Evolutionary conservation across 2,329 filamentous ascomycete species (phyloP), one percentile per base, ranked within the genome.

Genomic region (Epichloe glyceriae): DNA sequence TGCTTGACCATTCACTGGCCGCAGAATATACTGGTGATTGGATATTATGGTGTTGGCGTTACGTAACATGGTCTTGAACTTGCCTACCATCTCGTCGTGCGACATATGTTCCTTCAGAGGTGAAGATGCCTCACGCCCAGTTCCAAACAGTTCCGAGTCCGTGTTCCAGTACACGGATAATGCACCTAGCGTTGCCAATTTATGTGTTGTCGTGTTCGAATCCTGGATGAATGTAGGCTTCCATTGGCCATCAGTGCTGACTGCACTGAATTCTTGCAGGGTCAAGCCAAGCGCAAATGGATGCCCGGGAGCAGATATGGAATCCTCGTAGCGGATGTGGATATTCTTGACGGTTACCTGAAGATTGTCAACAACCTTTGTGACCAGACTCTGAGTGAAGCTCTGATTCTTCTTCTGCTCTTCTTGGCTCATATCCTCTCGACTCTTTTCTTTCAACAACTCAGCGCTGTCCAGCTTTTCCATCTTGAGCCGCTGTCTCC

Each of bases 321-420:
- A 90, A 69, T 99, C 93, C 69, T 99, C 93, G 68, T 98, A 99
- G 60, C 93, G 87, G 56, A 98, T 80, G 66, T 99, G 93, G 53
- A 99, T 95, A 65, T 97, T 98, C 74, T 95, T 97, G 67, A 99
- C 83, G 22, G 86, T 93, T 60, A 98, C 88, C 67, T 99, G 93
- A 40, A 99, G 75, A 62, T 99, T 99, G 74, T 98, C 93, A 63
- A 97, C 88, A 62, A 99, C 95, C 60, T 95, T 95, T 38, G 91
- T 95, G 46, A 91, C 83, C 58, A 99, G 70, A 65, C 90, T 97
- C 60, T 95, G 85, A 4, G 90, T 96, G 63, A 99, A 98, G 67
- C 88, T 96, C 73, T 98, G 91, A 65, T 87, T 96, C 71, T 95
- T 95, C 68, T 95, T 86, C 67, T 97, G 88, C 65, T 99, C 93